Conservation (phyloP, 129 eudicot species). For the Flaveria sonorensis region DNA sequence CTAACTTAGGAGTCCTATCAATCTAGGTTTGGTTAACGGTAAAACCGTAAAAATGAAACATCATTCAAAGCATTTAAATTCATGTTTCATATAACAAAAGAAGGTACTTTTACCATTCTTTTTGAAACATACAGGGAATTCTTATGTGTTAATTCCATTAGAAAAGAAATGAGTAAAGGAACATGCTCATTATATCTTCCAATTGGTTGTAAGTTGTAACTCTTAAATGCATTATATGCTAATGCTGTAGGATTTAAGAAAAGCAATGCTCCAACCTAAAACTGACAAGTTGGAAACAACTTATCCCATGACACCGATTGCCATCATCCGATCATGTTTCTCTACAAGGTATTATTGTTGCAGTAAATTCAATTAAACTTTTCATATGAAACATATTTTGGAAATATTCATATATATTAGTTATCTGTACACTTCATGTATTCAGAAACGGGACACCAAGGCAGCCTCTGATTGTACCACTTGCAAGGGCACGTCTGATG, state of each 20-base stretch:
- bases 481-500: constrained; percentile 78
- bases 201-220: constrained; percentile 19
- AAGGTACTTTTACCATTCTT: not conserved
- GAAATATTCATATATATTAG: not conserved
- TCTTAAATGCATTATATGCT: not conserved
- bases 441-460: constrained; percentile 94
- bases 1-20: too few species aligned
- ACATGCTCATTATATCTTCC: not conserved
- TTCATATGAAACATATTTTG: not conserved
- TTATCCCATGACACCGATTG: constrained; percentile 88
- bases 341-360: constrained; percentile 65
- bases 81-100: constrained; percentile 13
- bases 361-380: not conserved
- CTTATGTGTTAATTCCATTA: not conserved
- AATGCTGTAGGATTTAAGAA: constrained; percentile 68
- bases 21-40: not conserved
- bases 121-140: not conserved
- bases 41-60: not conserved
- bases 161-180: not conserved
- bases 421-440: not conserved
- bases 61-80: not conserved
- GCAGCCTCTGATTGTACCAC: constrained; percentile 93
- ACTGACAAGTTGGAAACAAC: constrained; percentile 42
- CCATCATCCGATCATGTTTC: constrained; percentile 69
- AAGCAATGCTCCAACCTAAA: constrained; percentile 49